Conservation (phyloP, 805 yeast genomes). For the Starmerella roubikii region DNA sequence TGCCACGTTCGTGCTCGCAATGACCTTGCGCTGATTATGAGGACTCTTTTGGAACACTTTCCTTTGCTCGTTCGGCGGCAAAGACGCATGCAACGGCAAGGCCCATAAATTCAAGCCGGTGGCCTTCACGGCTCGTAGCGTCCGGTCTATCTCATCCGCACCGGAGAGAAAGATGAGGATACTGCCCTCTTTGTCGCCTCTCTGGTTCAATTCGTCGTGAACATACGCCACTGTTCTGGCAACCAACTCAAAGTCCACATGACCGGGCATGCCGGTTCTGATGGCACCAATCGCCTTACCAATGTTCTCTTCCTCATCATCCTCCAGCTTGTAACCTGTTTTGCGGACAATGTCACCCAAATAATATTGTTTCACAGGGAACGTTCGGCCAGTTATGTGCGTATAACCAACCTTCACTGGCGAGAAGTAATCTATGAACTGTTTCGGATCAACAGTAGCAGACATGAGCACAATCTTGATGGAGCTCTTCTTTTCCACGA, state of each 20-base stretch:
- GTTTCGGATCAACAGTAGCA: constrained; percentile 70
- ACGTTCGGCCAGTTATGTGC: constrained; percentile 87
- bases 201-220: constrained; percentile 33
- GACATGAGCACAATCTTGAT: constrained; percentile 75
- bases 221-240: constrained; percentile 41
- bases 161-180: constrained; percentile 83
- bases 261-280: constrained; percentile 21
- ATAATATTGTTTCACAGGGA: constrained; percentile 69
- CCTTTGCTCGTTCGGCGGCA: constrained; percentile 70
- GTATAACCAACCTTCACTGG: constrained; percentile 39
- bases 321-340: constrained; percentile 36
- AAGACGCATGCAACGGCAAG: constrained; percentile 79
- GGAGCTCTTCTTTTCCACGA: constrained; percentile 35
- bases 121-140: constrained; percentile 33
- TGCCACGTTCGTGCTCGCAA: constrained; percentile 86
- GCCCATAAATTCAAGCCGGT: constrained; percentile 29
- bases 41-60: constrained; percentile 52
- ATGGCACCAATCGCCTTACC: constrained; percentile 24
- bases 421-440: constrained; percentile 55
- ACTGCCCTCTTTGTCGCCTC: constrained; percentile 45
- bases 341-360: constrained; percentile 50
- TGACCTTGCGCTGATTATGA: constrained; percentile 51
- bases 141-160: constrained; percentile 66
- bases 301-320: constrained; percentile 6
- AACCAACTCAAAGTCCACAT: constrained; percentile 63